Conservation (phyloP, 75 land plant genomes). For the Pinus albicaulis region DNA sequence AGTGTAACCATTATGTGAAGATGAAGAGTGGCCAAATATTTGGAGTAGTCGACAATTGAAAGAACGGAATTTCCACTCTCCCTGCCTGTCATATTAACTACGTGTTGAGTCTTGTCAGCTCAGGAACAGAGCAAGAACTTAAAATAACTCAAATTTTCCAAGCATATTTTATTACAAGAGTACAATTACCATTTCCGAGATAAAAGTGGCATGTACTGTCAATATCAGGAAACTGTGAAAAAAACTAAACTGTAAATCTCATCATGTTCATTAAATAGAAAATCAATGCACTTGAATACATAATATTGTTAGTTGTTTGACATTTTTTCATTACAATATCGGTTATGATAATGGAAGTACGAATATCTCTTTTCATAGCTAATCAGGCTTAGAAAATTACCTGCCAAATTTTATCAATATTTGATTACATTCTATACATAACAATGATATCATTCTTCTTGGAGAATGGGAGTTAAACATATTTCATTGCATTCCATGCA, state of each 20-base stretch:
- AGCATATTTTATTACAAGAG: not conserved
- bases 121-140: not conserved
- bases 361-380: not conserved
- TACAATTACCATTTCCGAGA: no score
- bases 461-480: no score
- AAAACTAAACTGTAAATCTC: not conserved
- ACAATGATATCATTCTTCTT: no score
- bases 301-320: not conserved
- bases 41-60: constrained; percentile 76
- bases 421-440: no score
- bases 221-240: not conserved
- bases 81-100: constrained; percentile 19
- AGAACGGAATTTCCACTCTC: constrained; percentile 53
- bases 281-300: not conserved
- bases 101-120: not conserved
- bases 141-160: not conserved
- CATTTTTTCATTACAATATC: not conserved
- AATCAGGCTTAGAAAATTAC: no score
- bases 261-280: not conserved
- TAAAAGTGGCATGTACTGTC: not conserved
- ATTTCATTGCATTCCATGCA: no score
- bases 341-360: not conserved
- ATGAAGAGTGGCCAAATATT: no score
- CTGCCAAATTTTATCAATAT: no score
- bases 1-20: no score